Evolutionary conservation across 2,329 filamentous ascomycete genomes (phyloP).

Genomic region (Alternaria tenuissima): DNA sequence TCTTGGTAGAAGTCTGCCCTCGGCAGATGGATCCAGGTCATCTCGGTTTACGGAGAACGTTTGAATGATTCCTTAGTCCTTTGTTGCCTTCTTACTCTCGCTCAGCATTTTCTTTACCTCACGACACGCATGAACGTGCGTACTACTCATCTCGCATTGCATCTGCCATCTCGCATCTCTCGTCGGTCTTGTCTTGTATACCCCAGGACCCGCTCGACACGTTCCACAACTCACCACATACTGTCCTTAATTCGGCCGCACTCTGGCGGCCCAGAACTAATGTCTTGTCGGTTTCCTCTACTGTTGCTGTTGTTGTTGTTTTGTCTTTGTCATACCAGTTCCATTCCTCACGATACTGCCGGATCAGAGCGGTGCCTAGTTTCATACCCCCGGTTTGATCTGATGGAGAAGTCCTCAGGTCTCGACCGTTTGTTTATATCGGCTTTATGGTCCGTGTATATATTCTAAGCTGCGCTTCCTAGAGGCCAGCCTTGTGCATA

Average conservation of each 20-base stretch:
- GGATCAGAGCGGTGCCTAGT: conserved; percentile 23
- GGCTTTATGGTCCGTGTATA: conserved; percentile 23
- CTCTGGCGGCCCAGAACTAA: conserved; percentile 26
- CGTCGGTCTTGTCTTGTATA: conserved; percentile 31
- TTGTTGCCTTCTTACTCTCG: conserved; percentile 34
- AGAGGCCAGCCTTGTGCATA: conserved; percentile 22
- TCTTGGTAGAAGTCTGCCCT: conserved; percentile 55
- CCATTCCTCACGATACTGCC: conserved; percentile 24
- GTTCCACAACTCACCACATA: conserved; percentile 26
- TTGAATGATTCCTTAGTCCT: conserved; percentile 28
- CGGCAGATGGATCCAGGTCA: conserved; percentile 56
- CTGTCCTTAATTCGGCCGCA: conserved; percentile 29
- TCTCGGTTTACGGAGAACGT: conserved; percentile 60
- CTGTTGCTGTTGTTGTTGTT: conserved; percentile 10
- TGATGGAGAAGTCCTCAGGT: conserved; percentile 12
- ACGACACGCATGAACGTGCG: conserved; percentile 40
- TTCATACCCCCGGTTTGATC: conserved; percentile 23
- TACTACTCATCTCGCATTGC: conserved; percentile 24
- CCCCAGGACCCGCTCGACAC: conserved; percentile 22
- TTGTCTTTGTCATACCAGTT: background rate
- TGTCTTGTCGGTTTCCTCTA: conserved; percentile 26
- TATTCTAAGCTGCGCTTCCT: conserved; percentile 13
- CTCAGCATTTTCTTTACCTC: conserved; percentile 27
- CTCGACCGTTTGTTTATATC: conserved; percentile 17
- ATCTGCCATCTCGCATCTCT: conserved; percentile 15